phyloP scores from a whole-genome alignment of 2,329 filamentous ascomycete genomes.

The Anthostomella pinea region DNA sequence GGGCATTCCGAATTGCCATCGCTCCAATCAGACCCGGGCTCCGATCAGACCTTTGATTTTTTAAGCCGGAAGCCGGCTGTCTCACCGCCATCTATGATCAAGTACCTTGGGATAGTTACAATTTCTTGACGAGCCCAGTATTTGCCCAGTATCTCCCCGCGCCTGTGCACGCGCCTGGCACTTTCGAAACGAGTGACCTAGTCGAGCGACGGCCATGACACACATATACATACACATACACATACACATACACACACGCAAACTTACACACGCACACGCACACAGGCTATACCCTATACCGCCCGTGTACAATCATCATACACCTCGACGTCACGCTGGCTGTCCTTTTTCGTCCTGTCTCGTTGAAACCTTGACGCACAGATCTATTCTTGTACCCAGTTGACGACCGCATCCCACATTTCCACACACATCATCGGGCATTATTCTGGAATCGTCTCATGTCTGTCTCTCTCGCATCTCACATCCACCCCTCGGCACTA shows the following conservation, averaged over 20 bases:
- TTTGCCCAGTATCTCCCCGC: too few relatives aligned
- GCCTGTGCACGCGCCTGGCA: neutral
- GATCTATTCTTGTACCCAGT: slow-evolving; percentile 12
- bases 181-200: neutral
- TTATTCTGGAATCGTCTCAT: too few relatives aligned
- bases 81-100: slow-evolving; percentile 15
- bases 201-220: too few relatives aligned
- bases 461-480: slow-evolving; percentile 19
- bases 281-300: neutral
- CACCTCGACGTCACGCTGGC: slow-evolving; percentile 7
- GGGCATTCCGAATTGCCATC: slow-evolving; percentile 13
- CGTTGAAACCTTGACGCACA: slow-evolving; percentile 15
- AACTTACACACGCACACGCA: neutral
- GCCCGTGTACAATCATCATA: slow-evolving; percentile 5
- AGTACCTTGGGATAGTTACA: too few relatives aligned
- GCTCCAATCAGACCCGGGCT: slow-evolving; percentile 22
- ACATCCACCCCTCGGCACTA: too few relatives aligned
- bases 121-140: too few relatives aligned
- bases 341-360: slow-evolving; percentile 14
- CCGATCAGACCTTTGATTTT: slow-evolving; percentile 19
- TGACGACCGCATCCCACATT: too few relatives aligned
- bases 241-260: too few relatives aligned
- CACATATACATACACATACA: too few relatives aligned
- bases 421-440: too few relatives aligned
- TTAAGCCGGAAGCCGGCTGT: slow-evolving; percentile 26